Evolutionary conservation across 768 basidiomycete species (phyloP).

Genomic region (Daedaleopsis sinensis): DNA sequence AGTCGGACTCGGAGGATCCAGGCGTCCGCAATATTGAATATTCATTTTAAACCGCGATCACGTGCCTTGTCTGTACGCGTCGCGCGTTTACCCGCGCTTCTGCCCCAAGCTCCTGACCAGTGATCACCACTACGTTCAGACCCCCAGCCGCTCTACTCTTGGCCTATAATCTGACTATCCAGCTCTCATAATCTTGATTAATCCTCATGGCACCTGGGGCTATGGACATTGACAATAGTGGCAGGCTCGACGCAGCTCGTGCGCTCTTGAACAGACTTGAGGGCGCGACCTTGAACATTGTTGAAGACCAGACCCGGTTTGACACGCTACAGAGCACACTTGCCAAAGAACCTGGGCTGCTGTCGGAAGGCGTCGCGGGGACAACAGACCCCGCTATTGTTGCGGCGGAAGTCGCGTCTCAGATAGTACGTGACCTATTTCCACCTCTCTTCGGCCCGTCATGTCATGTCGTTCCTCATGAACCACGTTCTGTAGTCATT

Average conservation of each 20-base stretch:
- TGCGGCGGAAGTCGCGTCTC: constrained; percentile 58
- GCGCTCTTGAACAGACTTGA: constrained; percentile 20
- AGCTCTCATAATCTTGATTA: background rate
- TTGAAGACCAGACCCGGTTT: constrained; percentile 21
- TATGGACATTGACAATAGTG: constrained; percentile 14
- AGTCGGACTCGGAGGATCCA: too few species aligned
- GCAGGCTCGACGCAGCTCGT: constrained; percentile 23
- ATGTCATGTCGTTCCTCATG: background rate
- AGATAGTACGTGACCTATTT: constrained; percentile 50
- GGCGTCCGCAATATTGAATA: too few species aligned
- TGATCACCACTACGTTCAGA: background rate
- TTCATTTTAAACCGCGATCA: background rate
- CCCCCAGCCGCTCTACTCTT: background rate
- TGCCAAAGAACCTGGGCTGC: constrained; percentile 16
- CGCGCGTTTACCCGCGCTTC: background rate
- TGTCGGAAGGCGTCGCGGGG: constrained; percentile 20
- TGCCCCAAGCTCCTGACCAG: background rate
- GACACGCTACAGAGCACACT: constrained; percentile 19
- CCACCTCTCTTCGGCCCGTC: background rate
- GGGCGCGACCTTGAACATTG: constrained; percentile 17
- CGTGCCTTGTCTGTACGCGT: background rate
- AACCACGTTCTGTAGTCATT: constrained; percentile 52
- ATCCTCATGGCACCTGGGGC: constrained; percentile 6
- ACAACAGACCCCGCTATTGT: constrained; percentile 40
- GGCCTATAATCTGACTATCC: background rate